phyloP scores from a whole-genome alignment of 2,329 filamentous ascomycete genomes.

The Saccharata proteae region DNA sequence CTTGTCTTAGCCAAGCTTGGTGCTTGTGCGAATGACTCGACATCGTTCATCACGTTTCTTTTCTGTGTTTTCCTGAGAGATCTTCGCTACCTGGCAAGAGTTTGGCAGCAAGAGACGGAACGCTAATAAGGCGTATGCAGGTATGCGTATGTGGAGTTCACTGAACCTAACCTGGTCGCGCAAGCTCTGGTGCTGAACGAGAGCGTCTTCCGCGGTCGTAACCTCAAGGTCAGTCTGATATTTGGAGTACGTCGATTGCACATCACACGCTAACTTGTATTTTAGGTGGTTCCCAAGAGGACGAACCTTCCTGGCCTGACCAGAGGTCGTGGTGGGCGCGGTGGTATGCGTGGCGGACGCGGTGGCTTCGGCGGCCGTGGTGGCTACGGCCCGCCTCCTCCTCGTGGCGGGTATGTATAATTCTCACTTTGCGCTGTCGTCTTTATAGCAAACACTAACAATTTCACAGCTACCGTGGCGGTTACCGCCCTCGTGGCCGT shows the following conservation, averaged over 20 bases:
- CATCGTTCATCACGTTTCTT: neutral
- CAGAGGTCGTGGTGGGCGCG: conserved; percentile 47
- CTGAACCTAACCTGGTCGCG: conserved; percentile 75
- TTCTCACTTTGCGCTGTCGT: neutral
- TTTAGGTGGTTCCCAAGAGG: conserved; percentile 73
- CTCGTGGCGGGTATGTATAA: conserved; percentile 26
- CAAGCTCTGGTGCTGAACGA: conserved; percentile 93
- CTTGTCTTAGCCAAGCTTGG: neutral
- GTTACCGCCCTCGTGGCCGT: conserved; percentile 23
- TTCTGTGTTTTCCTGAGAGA: conserved; percentile 10
- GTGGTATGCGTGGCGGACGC: conserved; percentile 33
- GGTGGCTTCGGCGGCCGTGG: conserved; percentile 40
- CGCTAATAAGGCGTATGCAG: conserved; percentile 45
- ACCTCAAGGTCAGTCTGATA: conserved; percentile 63
- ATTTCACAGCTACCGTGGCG: conserved; percentile 21
- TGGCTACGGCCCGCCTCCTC: conserved; percentile 31
- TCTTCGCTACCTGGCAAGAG: conserved; percentile 46
- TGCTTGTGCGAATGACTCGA: neutral
- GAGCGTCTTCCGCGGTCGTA: conserved; percentile 86
- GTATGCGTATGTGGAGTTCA: conserved; percentile 98
- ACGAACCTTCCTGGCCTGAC: conserved; percentile 95
- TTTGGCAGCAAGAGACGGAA: conserved; percentile 41
- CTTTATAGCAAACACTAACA: no score
- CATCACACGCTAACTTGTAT: neutral
- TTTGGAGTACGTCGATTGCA: neutral